Evolutionary conservation across 495 filamentous ascomycete genomes (phyloP).

Genomic region (Bacidia gigantensis): DNA sequence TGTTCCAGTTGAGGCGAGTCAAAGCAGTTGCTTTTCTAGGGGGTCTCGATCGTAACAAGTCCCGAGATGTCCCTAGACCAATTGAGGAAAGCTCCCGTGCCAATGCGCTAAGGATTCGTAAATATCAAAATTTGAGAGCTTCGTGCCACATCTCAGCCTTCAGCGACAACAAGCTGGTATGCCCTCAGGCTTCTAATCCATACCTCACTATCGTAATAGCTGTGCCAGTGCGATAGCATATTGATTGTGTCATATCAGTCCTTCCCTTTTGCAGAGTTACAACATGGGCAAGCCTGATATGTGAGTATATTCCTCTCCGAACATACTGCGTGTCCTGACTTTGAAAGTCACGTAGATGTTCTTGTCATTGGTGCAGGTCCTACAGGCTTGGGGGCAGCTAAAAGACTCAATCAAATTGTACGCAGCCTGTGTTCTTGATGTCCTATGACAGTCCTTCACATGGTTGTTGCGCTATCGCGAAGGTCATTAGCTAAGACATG

Average conservation of each 20-base stretch:
- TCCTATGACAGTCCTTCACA: background rate
- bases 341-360: constrained; percentile 72
- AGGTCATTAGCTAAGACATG: background rate
- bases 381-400: constrained; percentile 91
- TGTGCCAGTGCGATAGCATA: too few relatives aligned
- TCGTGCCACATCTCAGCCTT: background rate
- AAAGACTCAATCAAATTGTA: constrained; percentile 93
- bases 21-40: too few relatives aligned
- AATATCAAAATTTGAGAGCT: background rate
- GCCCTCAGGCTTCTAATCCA: too few relatives aligned
- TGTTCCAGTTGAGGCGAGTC: too few relatives aligned
- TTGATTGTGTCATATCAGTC: too few relatives aligned
- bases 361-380: constrained; percentile 97
- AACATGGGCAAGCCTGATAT: constrained; percentile 2
- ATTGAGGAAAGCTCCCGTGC: background rate
- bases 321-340: background rate
- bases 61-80: too few relatives aligned
- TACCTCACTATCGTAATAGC: too few relatives aligned
- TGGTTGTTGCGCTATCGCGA: background rate
- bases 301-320: background rate
- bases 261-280: too few relatives aligned
- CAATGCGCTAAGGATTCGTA: background rate
- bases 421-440: constrained; percentile 24
- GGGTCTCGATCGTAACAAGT: too few relatives aligned
- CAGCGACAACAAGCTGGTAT: too few relatives aligned